Base-by-base conservation (phyloP, 139 green algal genomes). In the Desmodesmus armatus region DNA sequence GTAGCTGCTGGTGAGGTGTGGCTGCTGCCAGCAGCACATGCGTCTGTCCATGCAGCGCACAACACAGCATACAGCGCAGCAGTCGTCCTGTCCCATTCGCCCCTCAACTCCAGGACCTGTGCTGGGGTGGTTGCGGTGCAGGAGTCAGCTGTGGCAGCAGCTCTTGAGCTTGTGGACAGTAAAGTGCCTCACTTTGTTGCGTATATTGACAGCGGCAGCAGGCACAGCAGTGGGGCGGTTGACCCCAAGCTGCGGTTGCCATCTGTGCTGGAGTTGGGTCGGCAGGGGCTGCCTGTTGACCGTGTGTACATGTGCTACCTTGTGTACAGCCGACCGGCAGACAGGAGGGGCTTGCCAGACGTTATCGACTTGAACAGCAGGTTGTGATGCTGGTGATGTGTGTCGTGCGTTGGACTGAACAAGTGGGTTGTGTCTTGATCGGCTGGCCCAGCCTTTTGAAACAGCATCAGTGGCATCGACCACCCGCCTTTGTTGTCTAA, bases 11-110 rank as follows among this genome's bases (percentile, higher is more conserved):
- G 63, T 0, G 2, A 51, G 0, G 55, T 82, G 2, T 82, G 76
- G 76, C 55, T 82, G 55, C n/a, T 82, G 76, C 53, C 53, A 80
- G 47, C 49, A 80, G 73, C 49, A 67, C 31, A 47, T 39, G 69
- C 40, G 41, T 58, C 6, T 58, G 60, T 21, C n/a, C 40, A n/a
- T 72, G 76, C 55, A 29, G 15, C 23, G 53, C 23, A 9, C 31
- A 37, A 0, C 21, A 23, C 39, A 53, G 23, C 39, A 77, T 44
- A 55, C 19, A 23, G 29, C n/a, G 76, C 76, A 65, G 35, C 44
- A 5, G 55, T 82, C 15, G 76, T 71, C 21, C 60, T 72, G 17
- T 53, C n/a, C 3, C 66, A 19, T 71, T 33, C 27, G 55, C 53
- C 17, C 21, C 53, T n/a, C 55, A 82, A 55, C 29, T 82, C 21